Conservation (phyloP, 495 filamentous ascomycete species). For the Cenococcum geophilum region DNA sequence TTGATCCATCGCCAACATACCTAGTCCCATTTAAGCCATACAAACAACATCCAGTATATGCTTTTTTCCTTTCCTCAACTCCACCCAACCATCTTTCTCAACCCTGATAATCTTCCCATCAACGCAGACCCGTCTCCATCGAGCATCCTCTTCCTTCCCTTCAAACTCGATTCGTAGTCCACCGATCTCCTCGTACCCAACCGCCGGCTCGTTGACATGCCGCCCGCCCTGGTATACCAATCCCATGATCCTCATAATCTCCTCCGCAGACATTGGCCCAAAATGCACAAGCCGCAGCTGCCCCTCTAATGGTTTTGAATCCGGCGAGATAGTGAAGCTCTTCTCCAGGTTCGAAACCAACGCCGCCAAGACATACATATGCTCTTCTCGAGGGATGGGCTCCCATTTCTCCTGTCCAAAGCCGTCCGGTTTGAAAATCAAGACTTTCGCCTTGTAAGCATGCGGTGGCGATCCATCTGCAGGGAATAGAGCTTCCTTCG, state of each 20-base stretch:
- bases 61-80: conserved; percentile 46
- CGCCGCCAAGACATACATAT: conserved; percentile 70
- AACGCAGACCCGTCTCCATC: conserved; percentile 79
- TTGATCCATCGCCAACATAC: neutral
- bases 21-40: neutral
- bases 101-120: conserved; percentile 80
- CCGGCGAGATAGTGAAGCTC: conserved; percentile 70
- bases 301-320: conserved; percentile 58
- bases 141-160: conserved; percentile 52
- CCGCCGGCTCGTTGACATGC: conserved; percentile 56
- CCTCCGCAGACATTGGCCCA: conserved; percentile 53
- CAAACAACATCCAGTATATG: conserved; percentile 17
- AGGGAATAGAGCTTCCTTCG: conserved; percentile 62
- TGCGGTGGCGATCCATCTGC: conserved; percentile 56
- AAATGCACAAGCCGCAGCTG: conserved; percentile 68
- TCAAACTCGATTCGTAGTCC: conserved; percentile 58
- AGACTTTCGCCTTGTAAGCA: conserved; percentile 59
- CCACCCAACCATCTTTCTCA: conserved; percentile 64
- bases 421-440: conserved; percentile 31
- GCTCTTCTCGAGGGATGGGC: conserved; percentile 39
- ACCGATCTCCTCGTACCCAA: conserved; percentile 62
- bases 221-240: conserved; percentile 66
- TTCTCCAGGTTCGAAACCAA: conserved; percentile 74
- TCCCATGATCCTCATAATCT: conserved; percentile 68
- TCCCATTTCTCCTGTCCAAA: conserved; percentile 26